Evolutionary conservation across 345 rosid species (phyloP).

Genomic region (Heritiera littoralis): DNA sequence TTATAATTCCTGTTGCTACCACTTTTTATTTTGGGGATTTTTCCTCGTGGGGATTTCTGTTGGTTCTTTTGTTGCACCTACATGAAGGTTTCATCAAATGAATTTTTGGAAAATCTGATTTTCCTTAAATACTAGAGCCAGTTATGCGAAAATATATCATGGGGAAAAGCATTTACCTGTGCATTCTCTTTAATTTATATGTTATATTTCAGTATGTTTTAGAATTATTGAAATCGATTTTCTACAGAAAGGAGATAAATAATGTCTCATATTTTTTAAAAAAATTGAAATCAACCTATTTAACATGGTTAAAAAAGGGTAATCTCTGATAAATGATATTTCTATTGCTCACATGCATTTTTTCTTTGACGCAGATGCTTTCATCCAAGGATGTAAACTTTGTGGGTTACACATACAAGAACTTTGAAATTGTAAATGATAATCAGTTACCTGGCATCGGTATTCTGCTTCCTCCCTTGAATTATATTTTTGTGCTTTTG

Average conservation of each 20-base stretch:
- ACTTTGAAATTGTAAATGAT: constrained; percentile 90
- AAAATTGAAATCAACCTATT: background rate
- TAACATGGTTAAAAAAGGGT: background rate
- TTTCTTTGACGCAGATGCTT: constrained; percentile 67
- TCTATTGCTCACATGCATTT: background rate
- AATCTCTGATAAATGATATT: constrained; percentile 1
- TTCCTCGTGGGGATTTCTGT: background rate
- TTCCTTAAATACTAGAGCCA: background rate
- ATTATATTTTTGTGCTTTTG: background rate
- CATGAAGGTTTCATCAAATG: background rate
- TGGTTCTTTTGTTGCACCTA: background rate
- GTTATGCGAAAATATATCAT: background rate
- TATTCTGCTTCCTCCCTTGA: constrained; percentile 32
- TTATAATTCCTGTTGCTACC: background rate
- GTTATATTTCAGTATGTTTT: background rate
- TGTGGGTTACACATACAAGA: constrained; percentile 98
- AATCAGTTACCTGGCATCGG: constrained; percentile 91
- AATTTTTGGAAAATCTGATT: background rate
- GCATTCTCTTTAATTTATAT: background rate
- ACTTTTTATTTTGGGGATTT: background rate
- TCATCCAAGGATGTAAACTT: constrained; percentile 94
- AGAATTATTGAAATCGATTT: background rate
- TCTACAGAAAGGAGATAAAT: background rate
- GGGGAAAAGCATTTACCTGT: background rate
- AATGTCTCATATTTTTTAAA: background rate